Evolutionary conservation across 2,329 filamentous ascomycete species (phyloP), one percentile per base, ranked within the genome.

Genomic region (Trichoderma gracile): DNA sequence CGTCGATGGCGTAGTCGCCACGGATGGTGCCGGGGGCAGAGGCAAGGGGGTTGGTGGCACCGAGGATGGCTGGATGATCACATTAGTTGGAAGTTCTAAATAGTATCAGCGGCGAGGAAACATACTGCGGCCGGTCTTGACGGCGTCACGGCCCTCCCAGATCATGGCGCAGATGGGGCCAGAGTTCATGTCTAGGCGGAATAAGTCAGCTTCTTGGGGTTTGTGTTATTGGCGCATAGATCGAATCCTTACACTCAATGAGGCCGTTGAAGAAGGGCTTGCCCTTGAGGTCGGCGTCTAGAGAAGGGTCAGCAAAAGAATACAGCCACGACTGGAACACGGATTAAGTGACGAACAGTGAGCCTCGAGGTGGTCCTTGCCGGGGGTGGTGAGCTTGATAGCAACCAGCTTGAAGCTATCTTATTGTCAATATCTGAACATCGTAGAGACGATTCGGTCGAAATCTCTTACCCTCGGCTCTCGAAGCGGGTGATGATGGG

Each of bases 91-190:
- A 46, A 59, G 66, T 49, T 61, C 45, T 12, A n/a, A 38, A 25
- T 15, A 8, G 15, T 52, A 25, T 42, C 46, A 23, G 27, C 27
- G 54, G 23, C 25, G 27, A 9, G 49, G 10, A 1, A 69, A 84
- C 87, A 72, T 87, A 92, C 89, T 79, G 78, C 95, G 94, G 82
- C 95, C 95, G 73, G 93, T 97, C 91, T 98, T 98, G 87, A 97
- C 93, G 81, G 89, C 95, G 78, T 99, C 93, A 87, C 91, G 91
- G 78, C 95, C 95, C 83, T 99, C 93, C 95, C 95, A 99, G 82
- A 99, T 90, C 94, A 98, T 99, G 85, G 95, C 95, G 86, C 87
- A 90, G 84, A 99, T 94, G 80, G 95, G 95, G 79, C 95, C 95
- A 80, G 89, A 93, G 80, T 88, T 84, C 95, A 98, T 99, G 88